These are phyloP conservation scores for Myriosclerotinia duriaeana DNA, from an alignment of 2,329 filamentous ascomycete genomes.

Conservation along the genomic window DNA sequence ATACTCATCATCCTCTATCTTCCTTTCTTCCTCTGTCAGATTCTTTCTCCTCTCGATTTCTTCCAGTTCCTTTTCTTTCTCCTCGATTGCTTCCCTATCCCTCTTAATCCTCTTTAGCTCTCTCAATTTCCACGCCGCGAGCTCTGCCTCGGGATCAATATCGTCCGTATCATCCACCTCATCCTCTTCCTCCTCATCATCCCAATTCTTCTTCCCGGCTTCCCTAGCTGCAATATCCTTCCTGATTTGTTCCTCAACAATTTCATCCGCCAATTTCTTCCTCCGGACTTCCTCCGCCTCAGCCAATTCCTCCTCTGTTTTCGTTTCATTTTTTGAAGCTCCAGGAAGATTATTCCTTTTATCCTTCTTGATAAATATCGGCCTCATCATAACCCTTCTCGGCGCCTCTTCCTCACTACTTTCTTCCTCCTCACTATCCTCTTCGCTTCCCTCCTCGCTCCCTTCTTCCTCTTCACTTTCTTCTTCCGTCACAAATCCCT, in stretches of 20 bases:
- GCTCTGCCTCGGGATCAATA: constrained; percentile 81
- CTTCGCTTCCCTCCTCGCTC: constrained; percentile 40
- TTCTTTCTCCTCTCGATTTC: constrained; percentile 87
- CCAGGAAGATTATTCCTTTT: constrained; percentile 45
- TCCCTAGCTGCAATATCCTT: constrained; percentile 74
- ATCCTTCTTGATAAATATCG: constrained; percentile 62
- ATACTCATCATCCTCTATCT: constrained; percentile 77
- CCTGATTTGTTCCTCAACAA: constrained; percentile 86
- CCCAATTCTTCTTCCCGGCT: constrained; percentile 82
- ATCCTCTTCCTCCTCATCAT: constrained; percentile 65
- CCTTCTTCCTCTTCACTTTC: constrained; percentile 42
- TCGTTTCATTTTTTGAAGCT: constrained; percentile 36
- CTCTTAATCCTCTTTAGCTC: constrained; percentile 88
- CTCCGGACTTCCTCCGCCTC: constrained; percentile 62
- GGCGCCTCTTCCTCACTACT: constrained; percentile 59
- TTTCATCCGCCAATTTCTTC: constrained; percentile 69
- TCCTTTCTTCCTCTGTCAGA: constrained; percentile 81
- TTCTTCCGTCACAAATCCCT: constrained; percentile 59
- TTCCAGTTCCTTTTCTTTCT: constrained; percentile 78
- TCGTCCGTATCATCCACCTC: constrained; percentile 89
- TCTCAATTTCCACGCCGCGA: constrained; percentile 89
- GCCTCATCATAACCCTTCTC: constrained; percentile 57
- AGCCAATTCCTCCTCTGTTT: constrained; percentile 46
- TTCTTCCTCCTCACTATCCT: constrained; percentile 38
- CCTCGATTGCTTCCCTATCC: constrained; percentile 80